Evolutionary conservation across 176 grass and related monocot species (phyloP).

Genomic region (Paspalum vaginatum): DNA sequence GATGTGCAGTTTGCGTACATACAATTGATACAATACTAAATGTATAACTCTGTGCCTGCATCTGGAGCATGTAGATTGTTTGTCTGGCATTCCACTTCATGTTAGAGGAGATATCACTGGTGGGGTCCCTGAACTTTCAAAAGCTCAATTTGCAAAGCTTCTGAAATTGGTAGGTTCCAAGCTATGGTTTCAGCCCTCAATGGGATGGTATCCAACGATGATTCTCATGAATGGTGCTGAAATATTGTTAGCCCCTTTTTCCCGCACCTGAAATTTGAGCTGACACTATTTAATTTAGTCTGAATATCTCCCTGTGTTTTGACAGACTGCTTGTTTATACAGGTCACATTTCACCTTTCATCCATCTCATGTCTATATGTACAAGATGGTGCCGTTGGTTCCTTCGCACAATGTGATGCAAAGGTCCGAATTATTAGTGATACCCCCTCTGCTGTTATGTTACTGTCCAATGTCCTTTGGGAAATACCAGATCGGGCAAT

Average conservation of each 20-base stretch:
- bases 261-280: neutral
- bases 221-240: conserved; percentile 7
- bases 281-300: neutral
- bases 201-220: neutral
- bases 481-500: conserved; percentile 67
- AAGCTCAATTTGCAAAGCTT: conserved; percentile 82
- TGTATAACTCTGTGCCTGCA: neutral
- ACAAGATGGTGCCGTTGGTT: conserved; percentile 83
- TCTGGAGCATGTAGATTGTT: conserved; percentile 49
- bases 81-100: conserved; percentile 72
- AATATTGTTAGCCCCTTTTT: neutral
- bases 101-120: conserved; percentile 65
- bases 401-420: conserved; percentile 67
- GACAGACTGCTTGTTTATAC: conserved; percentile 21
- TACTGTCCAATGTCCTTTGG: conserved; percentile 67
- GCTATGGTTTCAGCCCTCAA: neutral
- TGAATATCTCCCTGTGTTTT: neutral
- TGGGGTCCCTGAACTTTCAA: conserved; percentile 59
- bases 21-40: conserved; percentile 9
- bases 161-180: conserved; percentile 65
- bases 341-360: conserved; percentile 91
- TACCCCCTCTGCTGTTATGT: conserved; percentile 64
- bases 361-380: conserved; percentile 71
- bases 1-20: neutral
- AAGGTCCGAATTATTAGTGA: conserved; percentile 93